Conservation (phyloP, 768 basidiomycete species). For the Mycena epipterygia region DNA sequence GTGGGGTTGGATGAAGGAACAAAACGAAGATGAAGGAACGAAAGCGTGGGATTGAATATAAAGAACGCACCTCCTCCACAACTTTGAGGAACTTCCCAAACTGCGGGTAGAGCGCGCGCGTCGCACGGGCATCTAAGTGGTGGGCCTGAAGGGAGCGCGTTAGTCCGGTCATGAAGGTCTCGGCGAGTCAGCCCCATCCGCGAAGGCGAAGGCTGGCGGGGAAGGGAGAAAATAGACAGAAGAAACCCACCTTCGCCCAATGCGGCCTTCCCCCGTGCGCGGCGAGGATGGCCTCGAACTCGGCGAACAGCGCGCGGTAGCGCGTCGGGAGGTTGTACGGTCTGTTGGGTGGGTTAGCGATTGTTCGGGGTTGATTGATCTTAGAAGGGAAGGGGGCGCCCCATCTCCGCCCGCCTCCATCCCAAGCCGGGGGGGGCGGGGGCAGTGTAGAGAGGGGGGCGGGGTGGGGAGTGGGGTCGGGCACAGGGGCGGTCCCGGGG, state of each 20-base stretch:
- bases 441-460: not conserved
- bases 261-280: conserved; percentile 88
- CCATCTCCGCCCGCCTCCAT: too few species aligned
- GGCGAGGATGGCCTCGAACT: conserved; percentile 79
- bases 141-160: conserved; percentile 63
- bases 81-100: conserved; percentile 76
- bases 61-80: conserved; percentile 15
- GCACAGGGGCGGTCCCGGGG: not conserved
- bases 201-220: too few species aligned
- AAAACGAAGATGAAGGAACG: too few species aligned
- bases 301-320: conserved; percentile 82
- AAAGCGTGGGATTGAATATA: too few species aligned
- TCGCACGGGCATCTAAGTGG: conserved; percentile 52
- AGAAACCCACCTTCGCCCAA: conserved; percentile 81
- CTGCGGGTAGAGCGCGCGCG: conserved; percentile 77
- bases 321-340: conserved; percentile 89
- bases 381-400: too few species aligned
- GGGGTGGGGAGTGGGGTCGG: not conserved
- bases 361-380: not conserved
- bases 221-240: not conserved
- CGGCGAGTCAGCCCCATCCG: too few species aligned
- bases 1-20: too few species aligned
- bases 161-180: too few species aligned
- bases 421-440: too few species aligned
- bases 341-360: conserved; percentile 54